These are phyloP conservation scores for Colletotrichum lupini DNA, from an alignment of 2,329 filamentous ascomycete genomes.

Conservation along the genomic window DNA sequence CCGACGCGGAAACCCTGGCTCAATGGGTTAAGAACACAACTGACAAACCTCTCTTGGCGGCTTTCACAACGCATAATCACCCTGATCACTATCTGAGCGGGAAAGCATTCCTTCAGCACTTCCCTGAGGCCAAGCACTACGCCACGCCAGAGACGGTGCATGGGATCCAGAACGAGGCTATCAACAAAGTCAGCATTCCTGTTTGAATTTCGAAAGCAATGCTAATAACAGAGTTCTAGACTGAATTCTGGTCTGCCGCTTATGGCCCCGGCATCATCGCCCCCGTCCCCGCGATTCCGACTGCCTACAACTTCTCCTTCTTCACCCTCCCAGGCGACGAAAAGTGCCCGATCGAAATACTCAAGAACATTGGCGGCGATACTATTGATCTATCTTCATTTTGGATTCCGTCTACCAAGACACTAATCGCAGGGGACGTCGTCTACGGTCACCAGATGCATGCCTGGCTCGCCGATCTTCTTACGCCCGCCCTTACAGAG, in stretches of 20 bases:
- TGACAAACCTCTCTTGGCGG: conserved; percentile 23
- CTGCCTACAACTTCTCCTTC: conserved; percentile 28
- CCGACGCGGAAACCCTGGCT: neutral
- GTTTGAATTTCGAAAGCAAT: too few species aligned
- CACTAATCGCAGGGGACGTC: conserved; percentile 25
- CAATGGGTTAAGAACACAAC: conserved; percentile 26
- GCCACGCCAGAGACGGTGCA: conserved; percentile 1
- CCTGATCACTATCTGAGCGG: conserved; percentile 33
- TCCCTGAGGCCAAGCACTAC: conserved; percentile 25
- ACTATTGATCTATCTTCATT: conserved; percentile 19
- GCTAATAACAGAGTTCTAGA: neutral
- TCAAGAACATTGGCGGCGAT: conserved; percentile 15
- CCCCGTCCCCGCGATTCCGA: conserved; percentile 6
- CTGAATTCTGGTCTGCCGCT: neutral
- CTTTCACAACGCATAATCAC: conserved; percentile 21
- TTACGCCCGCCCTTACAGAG: conserved; percentile 14
- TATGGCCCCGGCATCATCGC: conserved; percentile 14
- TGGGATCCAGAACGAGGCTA: conserved; percentile 12
- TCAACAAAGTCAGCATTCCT: neutral
- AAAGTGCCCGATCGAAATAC: conserved; percentile 14
- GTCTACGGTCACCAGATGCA: conserved; percentile 29
- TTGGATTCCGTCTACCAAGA: conserved; percentile 22
- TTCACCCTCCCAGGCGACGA: conserved; percentile 23
- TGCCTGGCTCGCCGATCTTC: conserved; percentile 29
- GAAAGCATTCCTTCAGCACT: conserved; percentile 14